Base-by-base conservation (phyloP, 257 asterid species). In the Fraxinus cuspidata region DNA sequence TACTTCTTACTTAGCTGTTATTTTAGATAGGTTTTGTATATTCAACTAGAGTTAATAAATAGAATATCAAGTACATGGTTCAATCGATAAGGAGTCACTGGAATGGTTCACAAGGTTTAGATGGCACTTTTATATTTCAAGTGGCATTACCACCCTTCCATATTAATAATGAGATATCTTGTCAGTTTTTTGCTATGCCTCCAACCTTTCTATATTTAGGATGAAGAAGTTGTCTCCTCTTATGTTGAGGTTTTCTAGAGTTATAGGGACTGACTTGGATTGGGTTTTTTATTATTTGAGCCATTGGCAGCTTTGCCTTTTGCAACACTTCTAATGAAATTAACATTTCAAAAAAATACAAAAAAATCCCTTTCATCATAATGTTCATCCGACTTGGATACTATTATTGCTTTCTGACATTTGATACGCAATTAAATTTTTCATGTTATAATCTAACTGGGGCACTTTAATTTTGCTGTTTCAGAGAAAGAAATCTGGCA, bases 401-500 rank as follows among this genome's bases (percentile, higher is more conserved):
- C 49, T 42, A 11, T 42, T 42, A 42, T 42, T 42, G 49, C 49
- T 42, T 42, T 42, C 16, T 12, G 13, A 12, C 49, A 12, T 42
- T 42, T 12, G 49, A 12, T 2, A 11, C 0, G 18, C 49, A 42
- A 10, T 42, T 11, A 42, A 2, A 2, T 42, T 40, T 42, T 42
- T 42, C 16, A 3, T 42, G 0, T 11, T 11, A 18, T 11, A 42
- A 42, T 42, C 49, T 42, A 42, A 42, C 49, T 2, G 2, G 18
- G 49, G 70, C 49, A 70, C 72, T 82, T 8, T 53, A 18, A 63
- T 47, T n/a, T 65, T 74, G 16, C 40, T 51, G 5, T 80, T 76
- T 58, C 87, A 88, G 92, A 81, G 87, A 77, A n/a, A 86, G 86
- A 68, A 78, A 80, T 78, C 84, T 81, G 83, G 67, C 83, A 38